Evolutionary conservation across 2,329 filamentous ascomycete species (phyloP), one percentile per base, ranked within the genome.

Genomic region (Zasmidium citrigriseum): DNA sequence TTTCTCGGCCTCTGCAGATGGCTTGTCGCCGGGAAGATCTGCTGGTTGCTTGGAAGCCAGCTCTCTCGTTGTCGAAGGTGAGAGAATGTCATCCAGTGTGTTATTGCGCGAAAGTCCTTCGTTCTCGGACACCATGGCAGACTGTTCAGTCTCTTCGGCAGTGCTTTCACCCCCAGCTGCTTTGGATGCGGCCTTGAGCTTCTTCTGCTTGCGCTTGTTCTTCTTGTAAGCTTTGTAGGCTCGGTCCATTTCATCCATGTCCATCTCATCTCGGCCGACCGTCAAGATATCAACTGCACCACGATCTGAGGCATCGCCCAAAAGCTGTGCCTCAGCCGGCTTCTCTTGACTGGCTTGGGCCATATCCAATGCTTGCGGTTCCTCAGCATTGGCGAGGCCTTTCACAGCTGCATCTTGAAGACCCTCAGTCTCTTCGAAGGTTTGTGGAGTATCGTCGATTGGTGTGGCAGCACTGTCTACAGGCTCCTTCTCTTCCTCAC

Each of bases 141-240:
- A 66, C 24, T 53, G 54, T 23, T 63, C 60, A 16, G 60, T 59
- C 75, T 79, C 70, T 75, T 79, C 46, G 71, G 75, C 38, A n/a
- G 54, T 60, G 38, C 61, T 58, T 51, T 63, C 64, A 10, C 52
- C 54, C 23, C 50, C 61, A 29, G 48, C 61, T 34, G 59, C 57
- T 51, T 51, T 62, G 14, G 55, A 54, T 29, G 55, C 57, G 54
- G 64, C 63, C 57, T 66, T 66, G 21, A 67, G 58, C 61, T 72
- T 68, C 62, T 70, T 72, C 52, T 69, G 67, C 54, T 68, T 66
- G 45, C 70, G 65, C 44, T 69, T 67, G 22, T 70, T 71, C 58
- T 69, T 72, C 63, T 69, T 72, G 64, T 70, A 72, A 21, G 66
- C 66, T 45, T 63, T 67, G 60, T 71, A 72, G 2, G 67, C 67